Conservation (phyloP, 371 early-diverging fungal genomes). For the Mucor sp. region DNA sequence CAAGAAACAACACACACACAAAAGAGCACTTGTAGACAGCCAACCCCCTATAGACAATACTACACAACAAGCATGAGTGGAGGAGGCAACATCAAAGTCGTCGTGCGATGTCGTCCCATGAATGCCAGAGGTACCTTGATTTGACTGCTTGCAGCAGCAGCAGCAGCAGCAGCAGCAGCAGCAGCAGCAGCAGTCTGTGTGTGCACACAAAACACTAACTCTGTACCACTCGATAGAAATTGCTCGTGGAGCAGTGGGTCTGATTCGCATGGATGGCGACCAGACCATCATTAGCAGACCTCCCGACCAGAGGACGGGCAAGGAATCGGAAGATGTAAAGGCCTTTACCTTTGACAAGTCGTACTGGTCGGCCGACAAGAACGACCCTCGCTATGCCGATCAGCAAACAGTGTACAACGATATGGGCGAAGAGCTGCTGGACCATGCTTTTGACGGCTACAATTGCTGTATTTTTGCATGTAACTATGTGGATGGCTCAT, state of each 20-base stretch:
- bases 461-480: slow-evolving; percentile 90
- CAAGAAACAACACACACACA: neutral
- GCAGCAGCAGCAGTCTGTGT: neutral
- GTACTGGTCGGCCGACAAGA: slow-evolving; percentile 80
- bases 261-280: slow-evolving; percentile 72
- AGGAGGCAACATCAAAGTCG: slow-evolving; percentile 70
- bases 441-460: slow-evolving; percentile 89
- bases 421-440: slow-evolving; percentile 75
- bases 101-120: slow-evolving; percentile 80
- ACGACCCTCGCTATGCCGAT: slow-evolving; percentile 69
- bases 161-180: too few species aligned
- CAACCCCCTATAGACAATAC: neutral
- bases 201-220: neutral
- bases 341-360: slow-evolving; percentile 85
- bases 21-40: neutral
- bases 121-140: slow-evolving; percentile 61
- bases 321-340: slow-evolving; percentile 53
- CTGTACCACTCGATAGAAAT: slow-evolving; percentile 46
- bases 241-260: slow-evolving; percentile 61
- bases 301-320: slow-evolving; percentile 38
- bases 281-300: slow-evolving; percentile 70
- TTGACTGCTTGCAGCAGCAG: too few species aligned
- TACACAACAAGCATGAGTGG: slow-evolving; percentile 6
- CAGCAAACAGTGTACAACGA: slow-evolving; percentile 79
- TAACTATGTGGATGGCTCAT: slow-evolving; percentile 21